These are phyloP conservation scores for Petrea volubilis DNA, from an alignment of 257 asterid species.

Conservation along the genomic window DNA sequence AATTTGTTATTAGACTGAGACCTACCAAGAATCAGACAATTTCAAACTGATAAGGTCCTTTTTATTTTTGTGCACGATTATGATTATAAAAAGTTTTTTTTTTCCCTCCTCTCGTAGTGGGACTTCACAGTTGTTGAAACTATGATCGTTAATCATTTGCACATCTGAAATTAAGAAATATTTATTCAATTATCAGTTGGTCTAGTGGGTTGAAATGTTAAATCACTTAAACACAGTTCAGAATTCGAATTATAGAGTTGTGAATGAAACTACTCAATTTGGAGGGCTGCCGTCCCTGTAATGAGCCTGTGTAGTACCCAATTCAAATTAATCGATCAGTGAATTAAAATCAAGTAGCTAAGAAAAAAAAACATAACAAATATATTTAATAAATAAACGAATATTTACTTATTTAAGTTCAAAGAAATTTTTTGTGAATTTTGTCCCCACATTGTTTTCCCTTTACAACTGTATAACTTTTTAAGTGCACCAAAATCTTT, in stretches of 20 bases:
- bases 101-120: slow-evolving; percentile 16
- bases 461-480: slow-evolving; percentile 50
- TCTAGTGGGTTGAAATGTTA: too few species aligned
- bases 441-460: slow-evolving; percentile 30
- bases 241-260: too few species aligned
- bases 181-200: too few species aligned
- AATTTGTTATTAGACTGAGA: too few species aligned
- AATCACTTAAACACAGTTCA: too few species aligned
- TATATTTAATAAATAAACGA: not conserved
- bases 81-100: slow-evolving; percentile 16
- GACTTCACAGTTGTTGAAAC: slow-evolving; percentile 32
- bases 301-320: too few species aligned
- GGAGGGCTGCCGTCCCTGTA: too few species aligned
- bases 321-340: too few species aligned
- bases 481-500: slow-evolving; percentile 33
- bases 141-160: slow-evolving; percentile 25
- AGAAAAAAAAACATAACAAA: too few species aligned
- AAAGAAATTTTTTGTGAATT: not conserved
- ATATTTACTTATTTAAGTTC: not conserved
- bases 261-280: too few species aligned
- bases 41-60: not conserved
- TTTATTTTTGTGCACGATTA: slow-evolving; percentile 22
- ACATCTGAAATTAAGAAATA: slow-evolving; percentile 8
- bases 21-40: not conserved
- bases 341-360: too few species aligned